A percentile compares a stretch with the other conserved stretches of the same genome.
These are phyloP conservation scores for Tylopilus sp. DNA, from an alignment of 768 basidiomycete species.

Conservation along the genomic window DNA sequence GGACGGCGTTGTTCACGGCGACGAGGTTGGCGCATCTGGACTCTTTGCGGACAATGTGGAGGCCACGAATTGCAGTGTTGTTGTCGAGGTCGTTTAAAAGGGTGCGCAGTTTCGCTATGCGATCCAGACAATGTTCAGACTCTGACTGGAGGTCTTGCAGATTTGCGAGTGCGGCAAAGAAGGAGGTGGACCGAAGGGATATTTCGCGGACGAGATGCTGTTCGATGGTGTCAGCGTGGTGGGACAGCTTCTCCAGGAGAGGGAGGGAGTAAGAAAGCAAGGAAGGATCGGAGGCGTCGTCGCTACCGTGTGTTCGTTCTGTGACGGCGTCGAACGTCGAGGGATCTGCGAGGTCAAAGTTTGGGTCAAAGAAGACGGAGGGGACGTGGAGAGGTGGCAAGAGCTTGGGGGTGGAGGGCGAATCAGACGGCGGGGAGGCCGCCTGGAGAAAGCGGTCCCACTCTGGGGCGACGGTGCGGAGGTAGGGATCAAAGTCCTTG, in stretches of 20 bases:
- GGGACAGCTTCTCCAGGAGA: conserved; percentile 84
- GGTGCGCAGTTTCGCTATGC: conserved; percentile 67
- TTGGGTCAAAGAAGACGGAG: conserved; percentile 68
- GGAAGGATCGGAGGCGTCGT: conserved; percentile 49
- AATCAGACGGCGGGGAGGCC: conserved; percentile 29
- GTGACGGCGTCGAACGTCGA: conserved; percentile 75
- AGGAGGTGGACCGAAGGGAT: conserved; percentile 83
- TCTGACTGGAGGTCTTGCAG: conserved; percentile 90
- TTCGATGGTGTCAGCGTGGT: conserved; percentile 91
- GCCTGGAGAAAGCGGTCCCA: conserved; percentile 70
- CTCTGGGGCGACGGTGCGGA: conserved; percentile 65
- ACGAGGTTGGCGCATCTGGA: conserved; percentile 57
- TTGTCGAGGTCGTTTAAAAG: conserved; percentile 76
- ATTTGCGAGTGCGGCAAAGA: conserved; percentile 95
- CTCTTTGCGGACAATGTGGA: conserved; percentile 69
- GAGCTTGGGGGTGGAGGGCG: conserved; percentile 29
- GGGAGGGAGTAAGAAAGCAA: conserved; percentile 66
- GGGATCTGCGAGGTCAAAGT: conserved; percentile 82
- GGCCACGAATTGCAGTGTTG: conserved; percentile 72
- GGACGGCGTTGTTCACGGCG: conserved; percentile 57
- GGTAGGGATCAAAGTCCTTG: conserved; percentile 83
- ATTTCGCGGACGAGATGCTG: conserved; percentile 94
- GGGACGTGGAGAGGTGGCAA: conserved; percentile 81
- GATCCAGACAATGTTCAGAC: conserved; percentile 75
- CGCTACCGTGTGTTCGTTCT: conserved; percentile 43